Evolutionary conservation across 2,329 filamentous ascomycete species (phyloP), one percentile per base, ranked within the genome.

Genomic region (Dothiorella sarmentorum): DNA sequence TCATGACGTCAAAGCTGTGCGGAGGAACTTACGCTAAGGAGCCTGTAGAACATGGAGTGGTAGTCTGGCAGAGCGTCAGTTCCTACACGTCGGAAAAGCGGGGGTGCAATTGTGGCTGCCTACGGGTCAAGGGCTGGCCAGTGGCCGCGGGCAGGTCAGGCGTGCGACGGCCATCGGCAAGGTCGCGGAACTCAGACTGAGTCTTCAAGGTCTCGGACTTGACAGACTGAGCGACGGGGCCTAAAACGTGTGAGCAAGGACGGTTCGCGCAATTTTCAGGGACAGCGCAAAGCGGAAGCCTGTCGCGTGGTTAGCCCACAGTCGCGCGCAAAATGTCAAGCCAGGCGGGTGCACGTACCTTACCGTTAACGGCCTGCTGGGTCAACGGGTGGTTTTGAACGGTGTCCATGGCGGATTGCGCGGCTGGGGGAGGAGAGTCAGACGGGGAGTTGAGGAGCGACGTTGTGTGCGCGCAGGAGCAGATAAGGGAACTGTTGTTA

Each of bases 1-100:
- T 42, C 31, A 15, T 37, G 13, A 31, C 17, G 22, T 45, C 27
- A 43, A 42, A 49, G 15, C 53, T 17, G 9, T 22, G 37, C n/a
- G 52, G 5, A 17, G 15, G 40, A 73, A 63, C 80, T 71, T 67
- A 82, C 80, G 76, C 83, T 86, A 66, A 87, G 70, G 47, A 87
- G 77, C 65, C 82, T 83, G 73, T 87, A 86, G 74, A 87, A 81
- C 75, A 85, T 76, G 65, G 83, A 86, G 72, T 87, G 85, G 73
- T 86, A 87, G 73, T 85, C 80, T 82, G 57, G 27, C n/a, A n/a
- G n/a, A 22, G 18, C 4, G 29, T 62, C 56, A 62, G 59, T n/a
- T n/a, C n/a, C n/a, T 33, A 59, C 18, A 38, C 18, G 20, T 24
- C 49, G 24, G 20, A 20, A 15, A 10, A 20, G 31, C 17, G 9